Evolutionary conservation across 257 asterid species (phyloP), one percentile per base, ranked within the genome.

Genomic region (Prunella vulgaris): DNA sequence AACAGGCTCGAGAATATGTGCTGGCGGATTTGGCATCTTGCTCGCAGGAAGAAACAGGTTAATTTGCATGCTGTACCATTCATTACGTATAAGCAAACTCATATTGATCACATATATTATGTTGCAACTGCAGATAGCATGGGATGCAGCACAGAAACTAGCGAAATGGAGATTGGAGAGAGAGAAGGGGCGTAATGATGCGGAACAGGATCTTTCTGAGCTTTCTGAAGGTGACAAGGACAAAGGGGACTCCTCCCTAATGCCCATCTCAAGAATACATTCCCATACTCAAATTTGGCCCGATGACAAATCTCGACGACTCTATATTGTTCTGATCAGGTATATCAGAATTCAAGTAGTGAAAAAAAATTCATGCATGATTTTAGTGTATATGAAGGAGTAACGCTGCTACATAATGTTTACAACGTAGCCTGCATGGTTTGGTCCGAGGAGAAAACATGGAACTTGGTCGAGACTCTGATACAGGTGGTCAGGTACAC

Each of bases 21-120:
- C 79, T 84, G 96, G 96, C 85, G 93, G 25, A 84, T 89, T 57
- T 89, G 96, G 93, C 88, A 86, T 78, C 90, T 89, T 44, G 71
- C 93, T 64, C 86, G 96, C 52, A 83, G 76, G 73, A 89, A 86
- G 86, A 86, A 86, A 64, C 89, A 89, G 89, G 93, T 88, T 7
- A 1, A 10, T 18, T 52, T 52, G 24, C 57, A 25, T 22, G 5
- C 42, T 1, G 42, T 21, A 18, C 58, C 57, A n/a, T 18, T 5
- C 9, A 15, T n/a, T 18, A 5, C 6, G 37, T 1, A 14, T 9
- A 20, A n/a, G 12, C 54, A 48, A 14, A 2, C 22, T n/a, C 28
- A 6, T 7, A 46, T 4, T n/a, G n/a, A n/a, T n/a, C n/a, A n/a
- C 17, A 49, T 17, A 17, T 1, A 10, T n/a, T n/a, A n/a, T n/a